A percentile compares a stretch with the other conserved stretches of the same genome.
Conservation (phyloP, 768 basidiomycete genomes). For the Cystobasidium ongulense region DNA sequence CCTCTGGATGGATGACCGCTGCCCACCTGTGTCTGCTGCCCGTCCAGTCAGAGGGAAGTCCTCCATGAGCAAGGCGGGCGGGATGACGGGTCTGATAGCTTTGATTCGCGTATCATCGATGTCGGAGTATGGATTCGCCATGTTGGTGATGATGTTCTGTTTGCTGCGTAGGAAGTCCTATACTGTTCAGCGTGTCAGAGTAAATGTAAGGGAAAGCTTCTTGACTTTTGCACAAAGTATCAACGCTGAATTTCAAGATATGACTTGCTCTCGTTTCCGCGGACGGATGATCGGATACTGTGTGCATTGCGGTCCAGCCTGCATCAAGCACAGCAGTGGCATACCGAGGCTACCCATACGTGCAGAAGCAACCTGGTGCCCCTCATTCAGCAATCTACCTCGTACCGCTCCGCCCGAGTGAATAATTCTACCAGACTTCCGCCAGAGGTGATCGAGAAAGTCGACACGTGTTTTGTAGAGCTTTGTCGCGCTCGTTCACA, state of each 20-base stretch:
- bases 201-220: not conserved
- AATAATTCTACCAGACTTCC: no score
- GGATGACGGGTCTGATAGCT: constrained; percentile 39
- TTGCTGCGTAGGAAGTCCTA: no score
- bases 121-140: constrained; percentile 37
- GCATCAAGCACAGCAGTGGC: not conserved
- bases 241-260: not conserved
- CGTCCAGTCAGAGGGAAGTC: constrained; percentile 51
- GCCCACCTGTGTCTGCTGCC: constrained; percentile 25
- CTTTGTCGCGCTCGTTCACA: no score
- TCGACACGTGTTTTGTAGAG: not conserved
- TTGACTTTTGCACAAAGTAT: not conserved
- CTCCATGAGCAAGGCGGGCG: constrained; percentile 47
- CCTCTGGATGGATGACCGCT: not conserved
- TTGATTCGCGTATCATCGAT: constrained; percentile 56
- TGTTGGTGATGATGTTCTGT: not conserved
- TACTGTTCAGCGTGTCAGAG: no score
- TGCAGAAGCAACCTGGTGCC: no score
- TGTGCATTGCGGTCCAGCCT: not conserved
- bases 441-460: no score
- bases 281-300: not conserved
- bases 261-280: not conserved
- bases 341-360: not conserved
- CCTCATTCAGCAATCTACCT: no score
- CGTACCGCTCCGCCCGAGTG: no score